Evolutionary conservation across 2,329 filamentous ascomycete genomes (phyloP), one percentile per base, ranked within the genome.

Genomic region (Cytospora schulzeri): DNA sequence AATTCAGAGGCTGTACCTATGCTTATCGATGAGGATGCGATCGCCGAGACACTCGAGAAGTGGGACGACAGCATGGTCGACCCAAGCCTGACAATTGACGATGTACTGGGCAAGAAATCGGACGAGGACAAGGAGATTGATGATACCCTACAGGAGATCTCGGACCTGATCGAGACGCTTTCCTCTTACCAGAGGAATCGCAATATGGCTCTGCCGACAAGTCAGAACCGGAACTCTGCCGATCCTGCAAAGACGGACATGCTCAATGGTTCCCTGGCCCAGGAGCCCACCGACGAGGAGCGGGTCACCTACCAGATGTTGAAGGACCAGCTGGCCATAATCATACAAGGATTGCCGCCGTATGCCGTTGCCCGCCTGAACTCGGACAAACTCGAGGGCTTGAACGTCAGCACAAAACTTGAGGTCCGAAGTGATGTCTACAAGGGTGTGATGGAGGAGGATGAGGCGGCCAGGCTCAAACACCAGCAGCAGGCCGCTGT

Each of bases 291-390:
- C 15, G 85, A 86, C 68, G 84, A 85, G 67, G 85, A 88, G 71
- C 77, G 79, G 65, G 74, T 78, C 17, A 85, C 84, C 0, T 96
- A 96, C 73, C 83, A 92, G 68, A 83, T 88, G 29, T 81, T 97
- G 60, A 92, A 90, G 73, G 85, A 88, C 4, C 91, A 93, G 72
- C 80, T 97, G 24, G 81, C 86, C 0, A 79, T 93, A 33, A 86
- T 96, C 67, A 85, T 96, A 66, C 84, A 89, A 68, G 87, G 85
- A 48, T 78, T 97, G 14, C 93, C 93, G 1, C 93, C 93, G 1
- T 95, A 92, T 73, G 91, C 91, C 1, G 90, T 97, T 28, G 89
- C 93, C 7, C 94, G 95, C 71, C 80, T 97, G 67, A 89, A 96
- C 71, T 92, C 92, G 12, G 90, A 96, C 73, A 91, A 93, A 74